Evolutionary conservation across 2,329 filamentous ascomycete species (phyloP).

Genomic region (Fonsecaea erecta): DNA sequence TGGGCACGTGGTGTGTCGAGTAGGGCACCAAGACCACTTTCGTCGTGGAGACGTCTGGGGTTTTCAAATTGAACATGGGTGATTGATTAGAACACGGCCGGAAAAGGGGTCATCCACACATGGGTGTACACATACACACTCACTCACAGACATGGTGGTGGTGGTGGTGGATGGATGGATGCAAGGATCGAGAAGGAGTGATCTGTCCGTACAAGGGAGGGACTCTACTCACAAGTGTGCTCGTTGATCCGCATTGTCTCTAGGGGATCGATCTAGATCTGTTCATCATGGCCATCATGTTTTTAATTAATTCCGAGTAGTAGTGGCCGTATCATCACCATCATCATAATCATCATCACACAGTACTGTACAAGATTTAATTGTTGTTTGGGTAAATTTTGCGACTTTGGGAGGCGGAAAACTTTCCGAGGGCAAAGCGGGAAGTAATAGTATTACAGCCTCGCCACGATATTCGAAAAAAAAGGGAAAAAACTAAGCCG

Average conservation of each 20-base stretch:
- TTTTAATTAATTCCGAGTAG: too few species aligned
- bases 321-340: too few species aligned
- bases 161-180: too few species aligned
- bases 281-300: conserved; percentile 22
- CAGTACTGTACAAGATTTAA: not conserved
- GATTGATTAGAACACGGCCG: too few species aligned
- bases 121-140: too few species aligned
- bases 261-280: too few species aligned
- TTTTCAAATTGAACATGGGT: too few species aligned
- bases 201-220: not conserved
- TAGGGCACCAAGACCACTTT: conserved; percentile 81
- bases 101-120: too few species aligned
- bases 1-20: conserved; percentile 75
- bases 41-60: conserved; percentile 70
- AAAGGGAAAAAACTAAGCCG: too few species aligned
- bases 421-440: not conserved
- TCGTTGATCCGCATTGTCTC: conserved; percentile 45
- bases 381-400: not conserved
- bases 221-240: conserved; percentile 39
- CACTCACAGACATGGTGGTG: too few species aligned
- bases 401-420: conserved; percentile 6
- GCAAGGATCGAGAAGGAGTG: too few species aligned
- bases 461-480: conserved; percentile 12
- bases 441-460: too few species aligned
- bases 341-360: conserved; percentile 7